These are phyloP conservation scores for Salpingoeca rosetta DNA, from an alignment of 78 protist species.

Conservation along the genomic window DNA sequence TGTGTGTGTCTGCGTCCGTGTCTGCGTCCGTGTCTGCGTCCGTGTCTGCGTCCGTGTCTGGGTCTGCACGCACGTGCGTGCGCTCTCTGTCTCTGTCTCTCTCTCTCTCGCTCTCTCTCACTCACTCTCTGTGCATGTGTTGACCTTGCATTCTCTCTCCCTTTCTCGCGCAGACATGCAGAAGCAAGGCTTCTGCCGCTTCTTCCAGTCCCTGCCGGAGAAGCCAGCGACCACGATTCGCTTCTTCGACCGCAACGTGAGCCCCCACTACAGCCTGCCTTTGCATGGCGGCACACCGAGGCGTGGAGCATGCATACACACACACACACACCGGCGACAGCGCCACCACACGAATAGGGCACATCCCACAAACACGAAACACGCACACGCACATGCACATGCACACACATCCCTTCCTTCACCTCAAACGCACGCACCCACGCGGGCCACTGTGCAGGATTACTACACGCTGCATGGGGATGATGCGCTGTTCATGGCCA, in stretches of 20 bases:
- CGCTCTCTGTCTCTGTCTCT: neutral
- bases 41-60: neutral
- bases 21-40: neutral
- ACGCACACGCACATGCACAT: neutral
- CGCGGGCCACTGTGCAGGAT: neutral
- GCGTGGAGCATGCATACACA: too few species aligned
- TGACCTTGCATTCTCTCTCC: too few species aligned
- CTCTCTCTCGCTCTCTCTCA: neutral
- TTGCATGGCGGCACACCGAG: neutral
- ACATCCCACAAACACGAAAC: too few species aligned
- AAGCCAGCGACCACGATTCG: constrained; percentile 22
- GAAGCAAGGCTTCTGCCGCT: neutral
- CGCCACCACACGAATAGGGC: too few species aligned
- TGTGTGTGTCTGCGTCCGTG: neutral
- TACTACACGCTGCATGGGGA: constrained; percentile 37
- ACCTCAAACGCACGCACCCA: neutral
- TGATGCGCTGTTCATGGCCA: constrained; percentile 37
- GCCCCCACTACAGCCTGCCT: neutral
- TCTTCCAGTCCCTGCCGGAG: neutral
- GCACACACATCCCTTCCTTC: neutral
- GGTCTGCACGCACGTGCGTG: neutral
- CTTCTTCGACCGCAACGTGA: constrained; percentile 1
- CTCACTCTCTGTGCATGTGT: neutral
- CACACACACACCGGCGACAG: too few species aligned
- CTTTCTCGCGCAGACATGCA: neutral